Base-by-base conservation (phyloP, 2,329 filamentous ascomycete species). In the Ophiostoma montium region DNA sequence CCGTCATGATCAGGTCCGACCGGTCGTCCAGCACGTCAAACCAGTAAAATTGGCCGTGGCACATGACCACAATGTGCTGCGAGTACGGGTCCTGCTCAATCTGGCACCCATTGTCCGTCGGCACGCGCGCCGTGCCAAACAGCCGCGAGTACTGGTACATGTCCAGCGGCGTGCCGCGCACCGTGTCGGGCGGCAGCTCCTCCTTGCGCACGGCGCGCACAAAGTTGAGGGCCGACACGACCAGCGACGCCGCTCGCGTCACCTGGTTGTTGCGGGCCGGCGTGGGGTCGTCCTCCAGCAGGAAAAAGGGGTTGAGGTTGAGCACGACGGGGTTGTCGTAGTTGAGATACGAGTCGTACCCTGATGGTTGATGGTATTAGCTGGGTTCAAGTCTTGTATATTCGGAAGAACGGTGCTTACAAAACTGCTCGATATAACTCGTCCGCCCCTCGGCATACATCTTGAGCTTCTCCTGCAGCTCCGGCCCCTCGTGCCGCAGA, bases 341-440 rank as follows among this genome's bases (percentile, higher is more conserved):
- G 67, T 96, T 96, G 54, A 98, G 74, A 62, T 96, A 98, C 30
- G 92, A 96, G 64, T 98, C 92, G 63, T 96, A 96, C 92, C 89
- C 89, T 95, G 19, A n/a, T n/a, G 18, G 19, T n/a, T n/a, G 19
- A 46, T 42, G 47, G 44, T 23, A n/a, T 27, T 23, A 9, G n/a
- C 7, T 35, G 33, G 15, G n/a, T n/a, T n/a, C n/a, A n/a, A n/a
- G n/a, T n/a, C n/a, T n/a, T n/a, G n/a, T n/a, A n/a, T n/a, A 35
- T 2, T 11, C 12, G 33, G 12, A 13, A 35, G 12, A 35, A 35
- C 15, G 33, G 3, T 11, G 75, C 86, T 62, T 76, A 95, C 90
- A 98, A 59, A 98, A 98, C 60, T 98, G 92, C 63, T 96, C 92
- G 58, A 98, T 96, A 62, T 95, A 98, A 65, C 90, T 96, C 35